Evolutionary conservation across 1,139 yeast genomes (phyloP).

Genomic region (Spathaspora sp.): DNA sequence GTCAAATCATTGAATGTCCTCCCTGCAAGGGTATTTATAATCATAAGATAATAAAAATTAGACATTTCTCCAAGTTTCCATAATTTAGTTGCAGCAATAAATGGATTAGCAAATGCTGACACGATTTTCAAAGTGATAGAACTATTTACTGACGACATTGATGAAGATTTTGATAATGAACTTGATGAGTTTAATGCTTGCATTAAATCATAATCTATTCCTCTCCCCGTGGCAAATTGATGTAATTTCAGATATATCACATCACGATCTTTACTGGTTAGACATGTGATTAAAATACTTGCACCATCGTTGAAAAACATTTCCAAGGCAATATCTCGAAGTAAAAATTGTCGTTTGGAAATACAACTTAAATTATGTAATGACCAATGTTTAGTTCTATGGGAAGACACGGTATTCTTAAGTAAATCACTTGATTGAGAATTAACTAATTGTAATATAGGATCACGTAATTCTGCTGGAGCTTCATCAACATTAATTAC

Average conservation of each 20-base stretch:
- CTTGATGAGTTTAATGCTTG: conserved; percentile 50
- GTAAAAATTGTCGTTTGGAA: conserved; percentile 69
- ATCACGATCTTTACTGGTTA: conserved; percentile 54
- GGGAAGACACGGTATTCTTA: conserved; percentile 28
- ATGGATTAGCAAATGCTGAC: conserved; percentile 33
- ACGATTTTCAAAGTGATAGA: conserved; percentile 35
- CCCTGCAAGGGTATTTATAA: conserved; percentile 80
- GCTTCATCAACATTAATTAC: conserved; percentile 71
- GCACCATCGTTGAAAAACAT: conserved; percentile 73
- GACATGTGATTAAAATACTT: conserved; percentile 60
- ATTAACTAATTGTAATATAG: conserved; percentile 59
- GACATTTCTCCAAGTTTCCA: conserved; percentile 80
- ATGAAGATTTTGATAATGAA: conserved; percentile 4
- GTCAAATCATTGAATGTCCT: conserved; percentile 84
- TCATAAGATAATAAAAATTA: conserved; percentile 76
- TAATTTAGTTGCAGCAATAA: conserved; percentile 57
- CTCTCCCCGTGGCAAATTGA: conserved; percentile 45
- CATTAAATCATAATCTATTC: conserved; percentile 51
- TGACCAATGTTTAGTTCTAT: conserved; percentile 56
- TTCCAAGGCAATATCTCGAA: conserved; percentile 79
- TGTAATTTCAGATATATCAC: conserved; percentile 48
- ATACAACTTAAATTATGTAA: conserved; percentile 56
- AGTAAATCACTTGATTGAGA: conserved; percentile 28
- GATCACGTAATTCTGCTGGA: conserved; percentile 59
- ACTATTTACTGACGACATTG: background rate